A percentile compares a stretch with the other conserved stretches of the same genome.
Evolutionary conservation across 495 filamentous ascomycete species (phyloP).

Genomic region (Aspergillus sparsus): DNA sequence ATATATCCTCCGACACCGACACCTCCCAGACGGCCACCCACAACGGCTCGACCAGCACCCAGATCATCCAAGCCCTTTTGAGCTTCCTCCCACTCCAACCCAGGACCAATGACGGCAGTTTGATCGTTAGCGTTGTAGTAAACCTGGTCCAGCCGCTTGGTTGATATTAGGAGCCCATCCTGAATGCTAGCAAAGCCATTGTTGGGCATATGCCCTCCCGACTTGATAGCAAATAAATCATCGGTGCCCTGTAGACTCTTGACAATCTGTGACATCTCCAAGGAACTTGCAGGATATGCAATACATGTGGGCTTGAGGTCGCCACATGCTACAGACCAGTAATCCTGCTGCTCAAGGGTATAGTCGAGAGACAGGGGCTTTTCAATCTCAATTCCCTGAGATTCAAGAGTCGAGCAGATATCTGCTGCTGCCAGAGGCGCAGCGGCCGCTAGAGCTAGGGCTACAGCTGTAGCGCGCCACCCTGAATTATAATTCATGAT

Average conservation of each 20-base stretch:
- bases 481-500: conserved; percentile 25
- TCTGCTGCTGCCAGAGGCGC: conserved; percentile 32
- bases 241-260: conserved; percentile 40
- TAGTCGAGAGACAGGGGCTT: conserved; percentile 33
- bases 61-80: conserved; percentile 33
- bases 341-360: conserved; percentile 31
- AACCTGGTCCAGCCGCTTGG: conserved; percentile 40
- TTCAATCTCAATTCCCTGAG: conserved; percentile 33
- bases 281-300: conserved; percentile 38
- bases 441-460: conserved; percentile 25
- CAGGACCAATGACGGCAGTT: conserved; percentile 44
- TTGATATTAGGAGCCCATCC: conserved; percentile 42
- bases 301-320: conserved; percentile 46
- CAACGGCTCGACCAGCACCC: conserved; percentile 27
- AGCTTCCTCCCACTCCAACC: conserved; percentile 42
- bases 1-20: conserved; percentile 40
- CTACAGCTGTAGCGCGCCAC: conserved; percentile 24
- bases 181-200: conserved; percentile 47
- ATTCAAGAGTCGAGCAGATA: conserved; percentile 39
- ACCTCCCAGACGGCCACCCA: conserved; percentile 32
- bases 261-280: conserved; percentile 41
- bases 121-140: conserved; percentile 37
- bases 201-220: conserved; percentile 49
- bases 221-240: conserved; percentile 44
- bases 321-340: conserved; percentile 46